Evolutionary conservation across 1,284 basidiomycete genomes (phyloP).

Genomic region (Trichosporon sp.): DNA sequence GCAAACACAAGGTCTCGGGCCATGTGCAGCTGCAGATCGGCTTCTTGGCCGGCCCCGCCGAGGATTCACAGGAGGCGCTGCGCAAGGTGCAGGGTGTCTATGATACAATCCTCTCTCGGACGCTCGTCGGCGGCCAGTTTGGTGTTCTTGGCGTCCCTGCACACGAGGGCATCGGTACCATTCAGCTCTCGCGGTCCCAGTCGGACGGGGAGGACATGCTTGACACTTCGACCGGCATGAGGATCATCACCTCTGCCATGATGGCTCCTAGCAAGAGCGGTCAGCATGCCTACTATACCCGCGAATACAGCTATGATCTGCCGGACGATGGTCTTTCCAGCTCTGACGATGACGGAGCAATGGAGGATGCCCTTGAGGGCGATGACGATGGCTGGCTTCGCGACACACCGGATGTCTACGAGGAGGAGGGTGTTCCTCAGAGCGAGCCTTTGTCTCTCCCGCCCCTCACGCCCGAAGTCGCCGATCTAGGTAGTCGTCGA

Average conservation of each 20-base stretch:
- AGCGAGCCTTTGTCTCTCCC: background rate
- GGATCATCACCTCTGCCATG: conserved; percentile 19
- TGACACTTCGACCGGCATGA: conserved; percentile 1
- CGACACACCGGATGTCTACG: conserved; percentile 14
- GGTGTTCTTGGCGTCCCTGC: conserved; percentile 62
- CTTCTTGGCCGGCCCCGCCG: conserved; percentile 55
- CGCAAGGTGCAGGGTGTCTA: conserved; percentile 51
- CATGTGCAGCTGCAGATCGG: conserved; percentile 69
- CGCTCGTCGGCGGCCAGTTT: conserved; percentile 52
- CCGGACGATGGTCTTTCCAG: conserved; percentile 66
- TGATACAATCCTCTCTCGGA: conserved; percentile 59
- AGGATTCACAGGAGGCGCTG: conserved; percentile 25
- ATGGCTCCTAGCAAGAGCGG: conserved; percentile 15
- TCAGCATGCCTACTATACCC: conserved; percentile 13
- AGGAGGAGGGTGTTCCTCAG: background rate
- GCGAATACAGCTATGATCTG: conserved; percentile 50
- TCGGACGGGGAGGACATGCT: background rate
- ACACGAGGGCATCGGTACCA: conserved; percentile 80
- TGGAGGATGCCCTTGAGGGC: conserved; percentile 40
- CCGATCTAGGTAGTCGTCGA: background rate
- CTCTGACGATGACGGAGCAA: conserved; percentile 56
- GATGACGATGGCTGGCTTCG: conserved; percentile 24
- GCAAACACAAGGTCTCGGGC: conserved; percentile 53
- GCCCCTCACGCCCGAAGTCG: background rate
- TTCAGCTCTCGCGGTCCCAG: conserved; percentile 34